A percentile compares a stretch with the other conserved stretches of the same genome.
Conservation (phyloP, 345 rosid genomes). For the Brassica nigra region DNA sequence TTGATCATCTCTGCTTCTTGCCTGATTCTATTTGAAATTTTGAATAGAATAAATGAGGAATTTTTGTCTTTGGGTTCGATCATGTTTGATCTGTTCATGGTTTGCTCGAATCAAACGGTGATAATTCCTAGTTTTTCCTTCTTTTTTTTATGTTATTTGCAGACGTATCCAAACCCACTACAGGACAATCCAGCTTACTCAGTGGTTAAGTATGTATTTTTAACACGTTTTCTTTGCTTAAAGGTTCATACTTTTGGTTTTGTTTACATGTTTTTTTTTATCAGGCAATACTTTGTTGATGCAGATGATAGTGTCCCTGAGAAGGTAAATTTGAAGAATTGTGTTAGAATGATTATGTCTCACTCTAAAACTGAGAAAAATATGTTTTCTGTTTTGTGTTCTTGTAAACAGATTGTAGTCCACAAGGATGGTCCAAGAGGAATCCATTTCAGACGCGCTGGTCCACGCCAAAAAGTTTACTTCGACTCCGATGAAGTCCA, state of each 20-base stretch:
- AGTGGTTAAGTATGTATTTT: constrained; percentile 69
- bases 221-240: neutral
- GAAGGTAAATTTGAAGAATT: constrained; percentile 50
- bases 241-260: neutral
- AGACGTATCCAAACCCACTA: constrained; percentile 75
- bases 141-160: constrained; percentile 22
- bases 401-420: constrained; percentile 56
- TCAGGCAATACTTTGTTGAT: constrained; percentile 88
- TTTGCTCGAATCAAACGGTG: neutral
- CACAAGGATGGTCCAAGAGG: constrained; percentile 79
- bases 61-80: neutral
- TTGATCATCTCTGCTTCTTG: neutral
- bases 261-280: constrained; percentile 17
- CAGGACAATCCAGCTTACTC: constrained; percentile 91
- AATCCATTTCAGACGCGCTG: constrained; percentile 81
- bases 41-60: constrained; percentile 8
- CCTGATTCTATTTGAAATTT: neutral
- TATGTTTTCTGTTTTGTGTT: neutral
- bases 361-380: neutral
- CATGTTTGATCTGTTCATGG: constrained; percentile 14
- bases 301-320: constrained; percentile 76
- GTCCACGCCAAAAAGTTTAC: constrained; percentile 87
- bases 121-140: too few species aligned
- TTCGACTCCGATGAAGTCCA: constrained; percentile 76
- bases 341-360: neutral